Evolutionary conservation across 208 protist genomes (phyloP), one percentile per base, ranked within the genome.

Genomic region (Trypanosoma rangeli): DNA sequence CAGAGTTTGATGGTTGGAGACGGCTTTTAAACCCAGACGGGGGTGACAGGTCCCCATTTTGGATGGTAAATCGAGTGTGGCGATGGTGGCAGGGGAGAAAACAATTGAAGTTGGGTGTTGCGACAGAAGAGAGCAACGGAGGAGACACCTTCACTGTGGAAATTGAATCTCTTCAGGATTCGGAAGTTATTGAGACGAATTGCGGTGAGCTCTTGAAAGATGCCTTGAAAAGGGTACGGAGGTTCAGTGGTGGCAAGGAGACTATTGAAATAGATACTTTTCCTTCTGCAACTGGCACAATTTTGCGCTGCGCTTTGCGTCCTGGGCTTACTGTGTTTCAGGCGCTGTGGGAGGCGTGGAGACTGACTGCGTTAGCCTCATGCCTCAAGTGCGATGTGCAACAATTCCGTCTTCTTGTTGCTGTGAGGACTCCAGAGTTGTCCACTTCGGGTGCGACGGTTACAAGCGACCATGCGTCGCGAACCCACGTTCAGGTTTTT

Each of bases 1-100:
- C 59, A 0, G 84, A 80, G n/a, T 64, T 71, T 55, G 78, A 79
- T 33, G 78, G 78, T 22, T 81, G 76, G 53, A 74, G 64, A n/a
- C 49, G 28, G 7, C 73, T 71, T 44, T 55, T 44, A 0, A 22
- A 64, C 12, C 64, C 57, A 4, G 20, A 16, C 10, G n/a, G 15
- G 7, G 59, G 12, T 15, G 31, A 10, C 31, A 0, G 33, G 37
- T 53, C 46, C 9, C 49, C 29, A 15, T 10, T 28, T 29, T 68
- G 52, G 46, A 8, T 68, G 28, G 5, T 39, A 28, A 28, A 26
- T 26, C 20, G 44, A 49, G 20, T 61, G 33, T 26, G 29, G 42
- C 39, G 24, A 9, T 50, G 18, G 54, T 52, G 62, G 31, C 5
- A 29, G 4, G 29, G 49, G 12, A 46, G 18, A 35, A 63, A 55